A percentile compares a stretch with the other conserved stretches of the same genome.
Conservation (phyloP, 2,329 filamentous ascomycete genomes). For the Zasmidium angulare region DNA sequence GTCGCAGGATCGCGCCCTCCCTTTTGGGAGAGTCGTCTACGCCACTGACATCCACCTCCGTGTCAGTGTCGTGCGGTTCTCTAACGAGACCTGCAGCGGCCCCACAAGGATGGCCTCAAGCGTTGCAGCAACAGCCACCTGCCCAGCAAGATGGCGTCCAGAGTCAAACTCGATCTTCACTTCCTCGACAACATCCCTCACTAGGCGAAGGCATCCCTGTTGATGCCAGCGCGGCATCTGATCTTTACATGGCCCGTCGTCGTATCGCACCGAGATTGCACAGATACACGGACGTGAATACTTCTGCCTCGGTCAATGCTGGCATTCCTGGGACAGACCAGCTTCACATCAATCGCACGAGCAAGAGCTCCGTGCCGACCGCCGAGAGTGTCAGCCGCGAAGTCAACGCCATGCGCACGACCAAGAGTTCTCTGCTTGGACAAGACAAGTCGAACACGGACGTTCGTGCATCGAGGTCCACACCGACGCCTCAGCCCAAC, state of each 20-base stretch:
- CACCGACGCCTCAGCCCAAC: conserved; percentile 18
- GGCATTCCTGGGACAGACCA: background rate
- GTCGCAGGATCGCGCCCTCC: background rate
- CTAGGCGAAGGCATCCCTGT: conserved; percentile 23
- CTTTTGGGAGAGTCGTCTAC: background rate
- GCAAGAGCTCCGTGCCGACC: background rate
- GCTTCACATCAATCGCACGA: background rate
- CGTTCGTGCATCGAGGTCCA: background rate
- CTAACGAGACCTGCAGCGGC: conserved; percentile 7
- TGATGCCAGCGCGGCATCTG: conserved; percentile 10
- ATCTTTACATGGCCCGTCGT: conserved; percentile 23
- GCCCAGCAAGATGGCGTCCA: background rate
- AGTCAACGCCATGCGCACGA: background rate
- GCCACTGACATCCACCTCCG: conserved; percentile 28
- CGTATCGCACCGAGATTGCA: conserved; percentile 8
- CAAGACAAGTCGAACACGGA: too few species aligned
- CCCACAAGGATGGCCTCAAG: conserved; percentile 16
- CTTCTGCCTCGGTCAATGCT: background rate
- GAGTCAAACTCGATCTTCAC: background rate
- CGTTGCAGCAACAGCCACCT: background rate
- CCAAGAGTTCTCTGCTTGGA: background rate
- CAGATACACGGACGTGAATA: conserved; percentile 11
- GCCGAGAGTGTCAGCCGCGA: background rate
- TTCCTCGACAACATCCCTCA: conserved; percentile 9
- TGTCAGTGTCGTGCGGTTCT: conserved; percentile 20